Evolutionary conservation across 2,329 filamentous ascomycete species (phyloP), one percentile per base, ranked within the genome.

Genomic region (Tolypocladium endophyticum): DNA sequence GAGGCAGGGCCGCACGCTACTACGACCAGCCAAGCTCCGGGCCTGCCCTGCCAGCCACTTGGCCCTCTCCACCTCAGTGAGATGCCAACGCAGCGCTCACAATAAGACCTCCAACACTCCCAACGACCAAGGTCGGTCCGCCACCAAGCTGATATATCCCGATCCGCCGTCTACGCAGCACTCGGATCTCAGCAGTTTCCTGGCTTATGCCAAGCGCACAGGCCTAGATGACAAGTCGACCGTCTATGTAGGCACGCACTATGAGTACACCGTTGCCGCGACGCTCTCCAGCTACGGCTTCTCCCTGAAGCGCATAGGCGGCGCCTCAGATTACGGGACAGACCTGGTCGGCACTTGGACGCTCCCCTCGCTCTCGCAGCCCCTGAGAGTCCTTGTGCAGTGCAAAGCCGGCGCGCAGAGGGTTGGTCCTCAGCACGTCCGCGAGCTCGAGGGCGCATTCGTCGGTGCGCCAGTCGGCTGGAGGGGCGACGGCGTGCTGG

Each of bases 371-470:
- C 62, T 66, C 2, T 30, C 61, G 11, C 64, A 67, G 1, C 72
- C 76, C 1, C 66, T 85, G 39, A 77, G 74, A 55, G 76, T 83
- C 8, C 67, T 85, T 18, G 61, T 82, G 1, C 89, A 93, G 70
- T 93, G 90, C 78, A 94, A 93, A 71, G 82, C 80, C 1, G 76
- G 81, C 18, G 70, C 76, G 23, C 74, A 76, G 60, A 76, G 77
- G 54, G 71, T 78, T 16, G 78, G 83, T 0, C 89, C 89, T 0
- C 74, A 79, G 38, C 76, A 85, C 55, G 74, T 90, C 11, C 82
- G 89, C n/a, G 89, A 93, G 74, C 79, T 93, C 3, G 89, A 91
- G 69, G 93, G 93, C 4, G 84, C 90, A 0, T 88, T 94, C 68
- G 79, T 80, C 1, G 86, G 85, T 16, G 88, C 89, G 8, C 92